phyloP scores from a whole-genome alignment of 2,329 filamentous ascomycete species.

The Epichloe baconii region DNA sequence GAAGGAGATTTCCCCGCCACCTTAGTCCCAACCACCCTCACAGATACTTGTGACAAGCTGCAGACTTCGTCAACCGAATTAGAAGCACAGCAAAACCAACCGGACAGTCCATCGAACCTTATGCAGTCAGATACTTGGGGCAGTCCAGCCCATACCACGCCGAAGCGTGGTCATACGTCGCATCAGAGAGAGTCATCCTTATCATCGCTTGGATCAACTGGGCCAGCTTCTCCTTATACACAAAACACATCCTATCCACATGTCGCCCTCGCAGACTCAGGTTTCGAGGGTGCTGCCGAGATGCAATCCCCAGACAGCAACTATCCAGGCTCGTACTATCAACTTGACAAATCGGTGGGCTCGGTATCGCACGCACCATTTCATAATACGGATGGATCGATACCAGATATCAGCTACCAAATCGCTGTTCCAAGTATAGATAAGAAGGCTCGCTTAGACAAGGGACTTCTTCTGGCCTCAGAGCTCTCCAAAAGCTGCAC shows the following conservation, averaged over 20 bases:
- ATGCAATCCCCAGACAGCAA: conserved; percentile 20
- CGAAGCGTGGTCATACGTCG: conserved; percentile 25
- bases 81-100: neutral
- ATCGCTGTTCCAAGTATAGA: conserved; percentile 23
- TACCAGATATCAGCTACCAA: conserved; percentile 27
- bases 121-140: conserved; percentile 33
- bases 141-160: conserved; percentile 22
- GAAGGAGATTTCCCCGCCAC: neutral
- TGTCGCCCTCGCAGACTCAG: conserved; percentile 39
- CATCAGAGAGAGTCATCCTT: conserved; percentile 50
- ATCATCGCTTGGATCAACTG: conserved; percentile 46
- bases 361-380: conserved; percentile 27
- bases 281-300: conserved; percentile 32
- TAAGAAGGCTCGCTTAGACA: conserved; percentile 26
- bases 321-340: conserved; percentile 28
- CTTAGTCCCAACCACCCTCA: neutral
- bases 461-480: conserved; percentile 30
- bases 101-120: conserved; percentile 10
- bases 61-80: neutral
- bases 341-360: conserved; percentile 32
- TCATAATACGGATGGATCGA: conserved; percentile 24
- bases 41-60: neutral
- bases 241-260: conserved; percentile 43
- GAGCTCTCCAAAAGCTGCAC: conserved; percentile 29
- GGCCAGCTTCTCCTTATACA: conserved; percentile 46